Evolutionary conservation across 225 moss, liverwort and hornwort species (phyloP), one percentile per base, ranked within the genome.

Genomic region (Neckera pumila): DNA sequence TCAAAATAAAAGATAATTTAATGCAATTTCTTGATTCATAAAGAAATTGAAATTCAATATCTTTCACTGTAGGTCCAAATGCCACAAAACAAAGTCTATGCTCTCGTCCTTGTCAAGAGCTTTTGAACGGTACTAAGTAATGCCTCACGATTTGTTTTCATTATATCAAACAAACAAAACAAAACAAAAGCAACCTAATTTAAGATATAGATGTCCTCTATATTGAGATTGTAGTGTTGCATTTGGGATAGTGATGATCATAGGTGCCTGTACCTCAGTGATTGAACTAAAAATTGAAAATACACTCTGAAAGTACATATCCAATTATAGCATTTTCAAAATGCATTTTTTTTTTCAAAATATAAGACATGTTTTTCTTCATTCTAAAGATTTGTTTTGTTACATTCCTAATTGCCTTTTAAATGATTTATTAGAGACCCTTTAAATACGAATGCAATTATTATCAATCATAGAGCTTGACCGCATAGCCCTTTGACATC

Each of bases 401-500:
- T 54, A 36, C 3, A 15, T 77, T 76, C 8, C 6, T 9, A 51
- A 76, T 21, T 53, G 0, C 1, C 36, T 36, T 77, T 10, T 6
- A 23, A 36, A 53, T 54, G 6, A 54, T 77, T 76, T 31, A 77
- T 54, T 36, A 51, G 4, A 77, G 9, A 9, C 6, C 36, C 4
- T 53, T 3, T 6, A 36, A 14, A 53, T 12, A 36, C 53, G 36
- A 53, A 53, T 34, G 53, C 22, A 22, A 23, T 4, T 51, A 34
- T 22, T 22, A 11, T 34, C 20, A 51, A 1, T 9, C 22, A 51
- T 76, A 5, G 4, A 12, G 3, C 30, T 30, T 45, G 31, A 74
- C 0, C 11, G 17, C 4, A 6, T 30, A 73, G 28, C 0, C 0
- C 17, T 45, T 2, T 0, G 0, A 73, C 0, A 0, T 45, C 3